phyloP scores from a whole-genome alignment of 805 yeast genomes.

The Spathaspora arborariae region DNA sequence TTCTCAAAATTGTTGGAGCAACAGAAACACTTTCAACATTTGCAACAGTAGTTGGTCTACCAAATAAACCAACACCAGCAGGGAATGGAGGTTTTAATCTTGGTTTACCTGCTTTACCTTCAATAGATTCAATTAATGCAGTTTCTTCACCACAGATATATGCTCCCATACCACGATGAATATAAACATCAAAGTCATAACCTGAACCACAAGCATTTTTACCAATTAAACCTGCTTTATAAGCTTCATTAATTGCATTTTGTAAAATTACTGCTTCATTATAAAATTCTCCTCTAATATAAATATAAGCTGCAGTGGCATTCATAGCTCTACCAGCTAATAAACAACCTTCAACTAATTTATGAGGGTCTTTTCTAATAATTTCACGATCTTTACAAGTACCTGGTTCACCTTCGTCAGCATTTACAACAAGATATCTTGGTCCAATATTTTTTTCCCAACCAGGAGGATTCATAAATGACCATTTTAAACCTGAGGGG shows the following conservation, averaged over 20 bases:
- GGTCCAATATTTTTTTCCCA: conserved; percentile 93
- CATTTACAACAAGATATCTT: conserved; percentile 82
- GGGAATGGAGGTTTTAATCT: conserved; percentile 94
- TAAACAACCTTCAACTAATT: conserved; percentile 87
- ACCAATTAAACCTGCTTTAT: conserved; percentile 74
- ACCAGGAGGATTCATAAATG: conserved; percentile 93
- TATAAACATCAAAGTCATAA: conserved; percentile 74
- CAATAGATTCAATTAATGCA: conserved; percentile 80
- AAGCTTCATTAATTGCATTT: conserved; percentile 83
- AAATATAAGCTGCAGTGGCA: conserved; percentile 88
- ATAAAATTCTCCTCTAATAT: conserved; percentile 87
- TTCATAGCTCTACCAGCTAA: conserved; percentile 90
- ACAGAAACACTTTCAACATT: conserved; percentile 91
- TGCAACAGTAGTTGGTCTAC: conserved; percentile 88
- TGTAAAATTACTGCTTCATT: conserved; percentile 74
- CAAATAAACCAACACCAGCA: conserved; percentile 88
- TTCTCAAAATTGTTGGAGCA: conserved; percentile 82
- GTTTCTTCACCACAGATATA: conserved; percentile 93
- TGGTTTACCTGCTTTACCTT: conserved; percentile 93
- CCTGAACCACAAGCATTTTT: conserved; percentile 87
- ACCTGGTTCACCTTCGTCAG: conserved; percentile 95
- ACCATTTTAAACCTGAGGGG: conserved; percentile 89
- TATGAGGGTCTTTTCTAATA: conserved; percentile 88
- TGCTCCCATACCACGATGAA: conserved; percentile 93
- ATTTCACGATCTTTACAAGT: conserved; percentile 92